Evolutionary conservation across 2,329 filamentous ascomycete species (phyloP).

Genomic region (Colletotrichum brevisporum): DNA sequence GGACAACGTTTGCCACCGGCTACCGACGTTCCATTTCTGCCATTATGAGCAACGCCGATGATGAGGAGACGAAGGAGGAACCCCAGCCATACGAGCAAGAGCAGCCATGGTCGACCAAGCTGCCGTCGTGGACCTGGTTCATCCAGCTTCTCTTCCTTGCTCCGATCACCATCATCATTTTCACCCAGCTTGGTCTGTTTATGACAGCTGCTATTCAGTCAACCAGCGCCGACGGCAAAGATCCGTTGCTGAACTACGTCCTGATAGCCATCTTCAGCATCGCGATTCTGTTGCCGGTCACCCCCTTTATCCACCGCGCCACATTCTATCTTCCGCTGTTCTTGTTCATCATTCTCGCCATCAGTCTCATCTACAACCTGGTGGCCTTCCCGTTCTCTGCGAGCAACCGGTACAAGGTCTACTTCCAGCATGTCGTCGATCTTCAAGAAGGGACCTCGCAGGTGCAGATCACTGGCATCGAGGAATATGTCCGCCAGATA

Average conservation of each 20-base stretch:
- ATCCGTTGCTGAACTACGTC: conserved; percentile 79
- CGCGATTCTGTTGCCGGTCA: conserved; percentile 80
- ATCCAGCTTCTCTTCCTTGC: conserved; percentile 86
- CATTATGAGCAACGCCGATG: conserved; percentile 38
- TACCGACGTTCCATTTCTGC: conserved; percentile 65
- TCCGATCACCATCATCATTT: conserved; percentile 82
- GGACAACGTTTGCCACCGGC: conserved; percentile 68
- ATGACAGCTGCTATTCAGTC: conserved; percentile 81
- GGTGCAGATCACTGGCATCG: conserved; percentile 78
- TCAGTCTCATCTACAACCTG: conserved; percentile 86
- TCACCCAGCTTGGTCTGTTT: conserved; percentile 82
- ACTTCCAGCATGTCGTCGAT: conserved; percentile 86
- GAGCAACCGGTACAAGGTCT: conserved; percentile 85
- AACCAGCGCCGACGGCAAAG: conserved; percentile 87
- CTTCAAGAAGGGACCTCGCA: conserved; percentile 75
- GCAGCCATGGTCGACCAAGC: conserved; percentile 85
- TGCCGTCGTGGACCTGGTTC: conserved; percentile 90
- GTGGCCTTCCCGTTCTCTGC: conserved; percentile 89
- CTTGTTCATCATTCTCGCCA: conserved; percentile 76
- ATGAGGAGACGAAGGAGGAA: conserved; percentile 49
- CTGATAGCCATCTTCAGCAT: conserved; percentile 77
- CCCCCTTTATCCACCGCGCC: conserved; percentile 89
- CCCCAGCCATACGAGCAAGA: conserved; percentile 74
- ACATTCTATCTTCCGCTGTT: conserved; percentile 86
- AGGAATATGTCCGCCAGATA: conserved; percentile 76